Base-by-base conservation (phyloP, 2,329 filamentous ascomycete species). In the Fusarium sp. region DNA sequence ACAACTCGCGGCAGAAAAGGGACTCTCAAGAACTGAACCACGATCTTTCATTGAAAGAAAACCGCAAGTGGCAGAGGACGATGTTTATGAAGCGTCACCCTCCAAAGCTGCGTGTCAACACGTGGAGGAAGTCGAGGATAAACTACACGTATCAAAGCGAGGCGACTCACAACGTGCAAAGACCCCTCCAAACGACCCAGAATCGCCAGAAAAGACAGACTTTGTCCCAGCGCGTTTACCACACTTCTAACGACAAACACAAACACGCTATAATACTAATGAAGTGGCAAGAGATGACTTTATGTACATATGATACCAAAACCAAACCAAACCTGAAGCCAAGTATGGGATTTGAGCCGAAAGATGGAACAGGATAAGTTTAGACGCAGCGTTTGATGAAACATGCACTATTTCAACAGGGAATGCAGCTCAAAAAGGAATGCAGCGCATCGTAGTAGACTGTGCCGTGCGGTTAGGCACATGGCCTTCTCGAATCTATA, bases 171-270 rank as follows among this genome's bases (percentile, higher is more conserved):
- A 76, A 43, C 74, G 75, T 14, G 75, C 78, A 60, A 74, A 76
- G n/a, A 62, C 63, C 27, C 50, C 54, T 27, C 8, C 21, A 43
- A 43, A 42, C 7, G 68, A 54, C 23, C 48, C 59, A 40, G 65
- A 72, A 32, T 45, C 55, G 18, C 58, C 51, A 10, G 60, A 69
- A 47, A 66, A 72, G 20, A 21, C 59, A 21, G 78, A 78, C 4
- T 90, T 90, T 69, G 80, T 90, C 23, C 88, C 88, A 6, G 88
- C 88, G 37, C 82, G 87, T 62, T 76, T 90, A 63, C 88, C 88
- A 40, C 82, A 83, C 56, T 87, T 90, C 79, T 79, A 80, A 68
- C 87, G 65, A 78, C n/a, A 27, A 30, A 37, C 55, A 59, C 56
- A 27, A 30, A 42, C 55, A 59, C 58, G 42, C 56, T 58, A 59